phyloP scores from a whole-genome alignment of 371 early-diverging fungal genomes.

The Saksenaea oblongispora region DNA sequence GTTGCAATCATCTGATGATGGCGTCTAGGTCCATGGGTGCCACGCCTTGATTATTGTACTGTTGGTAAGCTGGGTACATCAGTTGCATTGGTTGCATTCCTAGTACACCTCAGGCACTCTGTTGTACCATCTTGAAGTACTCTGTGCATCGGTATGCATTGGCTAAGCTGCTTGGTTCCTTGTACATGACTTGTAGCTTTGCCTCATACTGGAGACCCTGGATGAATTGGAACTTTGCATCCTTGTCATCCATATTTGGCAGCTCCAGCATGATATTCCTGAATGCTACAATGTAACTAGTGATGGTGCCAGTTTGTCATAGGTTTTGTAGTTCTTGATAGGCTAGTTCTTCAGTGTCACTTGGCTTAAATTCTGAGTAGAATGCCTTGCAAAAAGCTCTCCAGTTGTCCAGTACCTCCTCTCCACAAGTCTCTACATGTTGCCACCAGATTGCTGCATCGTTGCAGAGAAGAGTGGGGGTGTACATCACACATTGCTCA shows the following conservation, averaged over 20 bases:
- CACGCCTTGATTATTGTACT: background rate
- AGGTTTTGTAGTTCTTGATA: background rate
- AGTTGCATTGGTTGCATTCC: background rate
- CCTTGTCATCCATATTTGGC: too few species aligned
- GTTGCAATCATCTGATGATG: background rate
- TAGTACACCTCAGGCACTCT: background rate
- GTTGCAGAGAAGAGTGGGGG: background rate
- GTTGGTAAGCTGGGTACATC: background rate
- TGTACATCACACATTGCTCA: background rate
- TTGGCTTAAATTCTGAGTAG: background rate
- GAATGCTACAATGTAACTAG: constrained; percentile 5
- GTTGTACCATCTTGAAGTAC: background rate
- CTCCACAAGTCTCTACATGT: background rate
- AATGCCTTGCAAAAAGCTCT: background rate
- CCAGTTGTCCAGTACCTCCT: background rate
- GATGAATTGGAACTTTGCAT: constrained; percentile 12
- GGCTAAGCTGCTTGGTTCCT: background rate
- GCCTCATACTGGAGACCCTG: constrained; percentile 7
- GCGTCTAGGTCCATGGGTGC: background rate
- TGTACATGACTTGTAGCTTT: constrained; percentile 7
- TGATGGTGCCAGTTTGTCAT: background rate
- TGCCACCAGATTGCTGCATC: constrained; percentile 5
- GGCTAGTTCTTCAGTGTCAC: constrained; percentile 1
- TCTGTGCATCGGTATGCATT: background rate
- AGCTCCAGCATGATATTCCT: constrained; percentile 15